Conservation (phyloP, 169 alveolate genomes). For the Cyclospora cayetanensis region DNA sequence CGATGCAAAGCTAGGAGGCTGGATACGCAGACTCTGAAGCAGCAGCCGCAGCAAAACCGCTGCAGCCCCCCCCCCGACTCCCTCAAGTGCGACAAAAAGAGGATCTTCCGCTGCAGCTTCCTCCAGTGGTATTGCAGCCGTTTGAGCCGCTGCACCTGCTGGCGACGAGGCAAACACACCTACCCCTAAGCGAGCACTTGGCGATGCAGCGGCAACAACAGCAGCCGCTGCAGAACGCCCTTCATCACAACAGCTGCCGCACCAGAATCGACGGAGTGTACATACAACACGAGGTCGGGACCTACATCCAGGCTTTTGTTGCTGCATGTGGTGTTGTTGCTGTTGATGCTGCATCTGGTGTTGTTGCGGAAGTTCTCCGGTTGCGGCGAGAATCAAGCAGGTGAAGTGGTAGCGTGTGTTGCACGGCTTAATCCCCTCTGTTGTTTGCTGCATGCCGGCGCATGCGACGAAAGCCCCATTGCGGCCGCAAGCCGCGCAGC, state of each 20-base stretch:
- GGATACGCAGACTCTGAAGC: constrained; percentile 49
- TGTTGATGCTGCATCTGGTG: background rate
- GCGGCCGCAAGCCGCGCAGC: constrained; percentile 63
- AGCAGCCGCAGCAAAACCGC: constrained; percentile 61
- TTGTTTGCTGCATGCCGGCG: background rate
- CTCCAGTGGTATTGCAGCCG: constrained; percentile 11
- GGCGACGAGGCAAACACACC: background rate
- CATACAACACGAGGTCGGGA: constrained; percentile 12
- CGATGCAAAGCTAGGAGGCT: background rate
- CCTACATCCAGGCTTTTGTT: background rate
- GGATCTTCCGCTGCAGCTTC: constrained; percentile 54
- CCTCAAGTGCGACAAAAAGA: constrained; percentile 47
- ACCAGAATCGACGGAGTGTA: constrained; percentile 63
- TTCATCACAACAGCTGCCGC: constrained; percentile 41
- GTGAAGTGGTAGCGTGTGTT: constrained; percentile 24
- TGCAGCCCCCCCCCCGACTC: constrained; percentile 49
- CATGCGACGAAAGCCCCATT: constrained; percentile 26
- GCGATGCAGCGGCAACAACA: background rate
- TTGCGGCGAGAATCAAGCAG: constrained; percentile 43
- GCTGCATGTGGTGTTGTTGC: constrained; percentile 52
- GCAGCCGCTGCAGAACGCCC: constrained; percentile 46
- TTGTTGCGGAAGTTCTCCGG: background rate
- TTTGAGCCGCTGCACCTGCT: background rate
- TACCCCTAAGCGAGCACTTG: background rate
- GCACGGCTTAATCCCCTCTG: constrained; percentile 15